A percentile compares a stretch with the other conserved stretches of the same genome.
Conservation (phyloP, 75 land plant genomes). For the Isoetes taiwanensis region DNA sequence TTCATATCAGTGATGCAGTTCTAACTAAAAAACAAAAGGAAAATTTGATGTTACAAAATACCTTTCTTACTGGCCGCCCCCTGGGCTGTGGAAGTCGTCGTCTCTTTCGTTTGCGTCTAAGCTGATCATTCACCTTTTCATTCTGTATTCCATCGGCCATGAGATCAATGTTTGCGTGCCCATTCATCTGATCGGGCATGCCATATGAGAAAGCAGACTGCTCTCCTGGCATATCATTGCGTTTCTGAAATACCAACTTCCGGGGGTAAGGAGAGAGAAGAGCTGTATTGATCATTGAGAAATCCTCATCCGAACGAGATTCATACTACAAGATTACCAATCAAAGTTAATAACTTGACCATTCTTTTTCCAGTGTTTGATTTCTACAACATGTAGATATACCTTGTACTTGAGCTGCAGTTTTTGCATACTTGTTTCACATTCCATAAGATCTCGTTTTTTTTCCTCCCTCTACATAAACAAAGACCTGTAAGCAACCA, state of each 20-base stretch:
- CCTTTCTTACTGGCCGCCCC: constrained; percentile 20
- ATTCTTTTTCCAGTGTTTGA: too few species aligned
- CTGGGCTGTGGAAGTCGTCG: constrained; percentile 10
- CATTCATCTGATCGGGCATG: constrained; percentile 17
- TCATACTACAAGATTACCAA: constrained; percentile 36
- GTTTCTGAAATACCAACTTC: constrained; percentile 21
- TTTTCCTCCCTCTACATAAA: constrained; percentile 76
- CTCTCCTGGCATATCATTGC: constrained; percentile 31
- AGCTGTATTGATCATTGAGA: constrained; percentile 12
- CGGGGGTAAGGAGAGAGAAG: constrained; percentile 21
- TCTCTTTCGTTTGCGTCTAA: constrained; percentile 13
- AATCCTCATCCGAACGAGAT: constrained; percentile 45
- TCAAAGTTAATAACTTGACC: background rate
- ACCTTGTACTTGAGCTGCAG: constrained; percentile 69
- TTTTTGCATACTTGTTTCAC: constrained; percentile 65
- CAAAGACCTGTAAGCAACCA: background rate
- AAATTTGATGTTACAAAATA: background rate
- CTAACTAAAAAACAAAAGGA: constrained; percentile 12
- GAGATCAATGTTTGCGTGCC: background rate
- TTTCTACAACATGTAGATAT: background rate
- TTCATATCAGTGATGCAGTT: background rate
- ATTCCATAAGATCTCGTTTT: constrained; percentile 79
- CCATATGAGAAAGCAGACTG: constrained; percentile 46
- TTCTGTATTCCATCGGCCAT: constrained; percentile 1
- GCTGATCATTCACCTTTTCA: constrained; percentile 10